Base-by-base conservation (phyloP, 768 basidiomycete genomes). In the Pisolithus orientalis region DNA sequence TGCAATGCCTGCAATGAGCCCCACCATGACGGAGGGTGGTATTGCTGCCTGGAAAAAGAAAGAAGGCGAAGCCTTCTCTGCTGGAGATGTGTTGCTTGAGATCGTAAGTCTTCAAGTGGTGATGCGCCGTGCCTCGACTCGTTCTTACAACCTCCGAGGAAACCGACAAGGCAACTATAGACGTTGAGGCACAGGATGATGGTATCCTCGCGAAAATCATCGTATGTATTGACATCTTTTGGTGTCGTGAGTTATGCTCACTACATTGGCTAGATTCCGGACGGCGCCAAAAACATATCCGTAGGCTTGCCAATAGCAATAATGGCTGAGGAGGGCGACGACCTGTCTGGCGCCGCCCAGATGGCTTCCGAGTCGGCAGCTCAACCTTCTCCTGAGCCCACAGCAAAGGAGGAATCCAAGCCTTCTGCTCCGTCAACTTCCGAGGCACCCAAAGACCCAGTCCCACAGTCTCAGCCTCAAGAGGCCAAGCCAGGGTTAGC, bases 121-220 rank as follows among this genome's bases (percentile, higher is more conserved):
- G 34, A 34, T 34, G 39, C 43, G 50, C 45, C 44, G 44, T 34
- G 25, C 5, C 46, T 29, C 31, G 49, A 47, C 54, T 25, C 48
- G 56, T 49, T 25, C 44, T 49, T 48, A 53, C 52, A 50, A 37
- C 55, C 53, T 44, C 13, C 56, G 53, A 95, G 93, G 96, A 99
- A 86, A 99, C 96, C 50, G 96, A 99, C 85, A 99, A 99, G 80
- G 95, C 96, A 21, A 94, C 94, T 45, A 98, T 99, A 71, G 96
- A 99, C 73, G 95, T 99, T 34, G 96, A 99, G 73, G 93, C 96
- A 8, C 94, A 94, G 74, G 96, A 98, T 40, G 96, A 99, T 60
- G 96, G 96, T 60, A 73, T 98, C 57, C 75, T 99, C 54, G 94
- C 90, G 48, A 98, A 98, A 81, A 96, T 99, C 60, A 85, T 99